Evolutionary conservation across 176 grass and related monocot species (phyloP).

Genomic region (Echinochloa phyllopogon): DNA sequence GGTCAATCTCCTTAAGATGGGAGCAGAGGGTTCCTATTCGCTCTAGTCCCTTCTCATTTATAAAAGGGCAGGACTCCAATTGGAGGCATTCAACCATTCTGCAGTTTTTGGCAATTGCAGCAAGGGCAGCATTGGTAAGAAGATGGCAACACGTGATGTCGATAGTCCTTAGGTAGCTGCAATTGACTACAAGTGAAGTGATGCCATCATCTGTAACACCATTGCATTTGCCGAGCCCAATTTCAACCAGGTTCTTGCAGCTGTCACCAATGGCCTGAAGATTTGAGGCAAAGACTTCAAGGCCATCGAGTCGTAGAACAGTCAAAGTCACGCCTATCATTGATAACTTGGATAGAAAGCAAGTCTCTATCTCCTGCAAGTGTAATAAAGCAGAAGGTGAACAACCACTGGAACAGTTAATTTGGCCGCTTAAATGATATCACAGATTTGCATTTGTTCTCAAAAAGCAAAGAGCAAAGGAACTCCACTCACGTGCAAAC

Average conservation of each 20-base stretch:
- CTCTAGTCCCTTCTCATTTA: conserved; percentile 75
- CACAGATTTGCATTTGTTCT: neutral
- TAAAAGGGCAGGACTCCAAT: conserved; percentile 71
- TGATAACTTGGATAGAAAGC: conserved; percentile 59
- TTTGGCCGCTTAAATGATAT: neutral
- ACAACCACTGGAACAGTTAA: neutral
- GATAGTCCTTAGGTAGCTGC: conserved; percentile 56
- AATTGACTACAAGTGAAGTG: conserved; percentile 47
- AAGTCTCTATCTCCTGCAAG: conserved; percentile 57
- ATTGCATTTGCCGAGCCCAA: conserved; percentile 81
- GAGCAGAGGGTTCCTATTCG: conserved; percentile 45
- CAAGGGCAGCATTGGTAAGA: conserved; percentile 60
- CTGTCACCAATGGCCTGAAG: conserved; percentile 49
- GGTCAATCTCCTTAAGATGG: conserved; percentile 75
- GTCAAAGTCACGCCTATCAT: conserved; percentile 50
- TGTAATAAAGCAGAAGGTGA: conserved; percentile 17
- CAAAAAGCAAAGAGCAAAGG: neutral
- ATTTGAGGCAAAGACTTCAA: conserved; percentile 53
- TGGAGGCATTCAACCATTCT: conserved; percentile 56
- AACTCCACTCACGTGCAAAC: conserved; percentile 46
- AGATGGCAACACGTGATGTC: conserved; percentile 67
- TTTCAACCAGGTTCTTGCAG: conserved; percentile 72
- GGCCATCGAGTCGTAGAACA: conserved; percentile 70
- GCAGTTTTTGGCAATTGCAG: conserved; percentile 62
- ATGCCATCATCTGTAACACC: conserved; percentile 67